Percentiles rank a stretch among this genome's conserved stretches.
These are phyloP conservation scores for Plasmodium vivax DNA, from an alignment of 169 alveolate genomes.

Conservation along the genomic window DNA sequence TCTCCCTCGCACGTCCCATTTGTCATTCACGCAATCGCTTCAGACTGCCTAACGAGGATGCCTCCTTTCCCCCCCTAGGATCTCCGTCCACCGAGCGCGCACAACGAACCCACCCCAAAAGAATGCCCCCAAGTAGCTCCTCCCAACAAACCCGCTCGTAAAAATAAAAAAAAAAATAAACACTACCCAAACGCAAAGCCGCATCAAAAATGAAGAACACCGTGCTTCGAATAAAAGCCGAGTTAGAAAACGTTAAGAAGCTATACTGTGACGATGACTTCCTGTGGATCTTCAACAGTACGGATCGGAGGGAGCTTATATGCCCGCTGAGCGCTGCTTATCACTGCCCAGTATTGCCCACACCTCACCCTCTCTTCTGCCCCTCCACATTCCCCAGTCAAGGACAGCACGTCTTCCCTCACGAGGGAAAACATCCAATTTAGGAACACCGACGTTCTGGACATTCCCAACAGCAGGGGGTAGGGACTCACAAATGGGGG, in stretches of 20 bases:
- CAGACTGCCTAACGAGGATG: not conserved
- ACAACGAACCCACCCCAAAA: not conserved
- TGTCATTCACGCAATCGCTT: not conserved
- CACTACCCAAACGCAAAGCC: not conserved
- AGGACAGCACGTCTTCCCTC: constrained; percentile 17
- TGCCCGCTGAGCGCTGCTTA: not conserved
- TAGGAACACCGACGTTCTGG: constrained; percentile 17
- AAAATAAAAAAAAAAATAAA: not conserved
- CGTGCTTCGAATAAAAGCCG: constrained; percentile 48
- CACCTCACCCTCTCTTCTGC: not conserved
- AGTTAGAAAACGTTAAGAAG: constrained; percentile 58
- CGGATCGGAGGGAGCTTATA: not conserved
- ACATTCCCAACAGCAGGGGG: constrained; percentile 74
- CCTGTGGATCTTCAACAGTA: constrained; percentile 61
- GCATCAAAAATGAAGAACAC: constrained; percentile 51
- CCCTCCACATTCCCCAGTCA: not conserved
- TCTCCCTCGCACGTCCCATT: not conserved
- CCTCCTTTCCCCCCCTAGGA: not conserved
- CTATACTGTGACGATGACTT: constrained; percentile 55
- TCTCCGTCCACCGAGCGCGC: not conserved
- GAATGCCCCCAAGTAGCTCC: not conserved
- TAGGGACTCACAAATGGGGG: not conserved
- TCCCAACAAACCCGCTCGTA: not conserved
- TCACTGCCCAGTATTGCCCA: not conserved
- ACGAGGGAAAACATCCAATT: constrained; percentile 67